These are phyloP conservation scores for Chytridium lagenaria DNA, from an alignment of 371 early-diverging fungal species.

Conservation along the genomic window DNA sequence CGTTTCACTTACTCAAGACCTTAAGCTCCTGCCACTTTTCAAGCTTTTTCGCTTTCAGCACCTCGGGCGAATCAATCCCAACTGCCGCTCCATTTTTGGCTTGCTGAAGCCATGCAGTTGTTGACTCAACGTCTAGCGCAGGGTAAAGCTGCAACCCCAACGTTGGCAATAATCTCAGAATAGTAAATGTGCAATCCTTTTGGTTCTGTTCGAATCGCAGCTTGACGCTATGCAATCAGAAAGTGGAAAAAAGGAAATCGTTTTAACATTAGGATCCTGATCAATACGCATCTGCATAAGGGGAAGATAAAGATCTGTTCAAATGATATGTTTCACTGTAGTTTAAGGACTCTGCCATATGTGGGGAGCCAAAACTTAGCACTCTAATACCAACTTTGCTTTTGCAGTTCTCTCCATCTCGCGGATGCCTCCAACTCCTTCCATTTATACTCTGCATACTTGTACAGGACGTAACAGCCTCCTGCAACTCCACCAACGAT, in stretches of 20 bases:
- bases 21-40: conserved; percentile 91
- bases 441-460: conserved; percentile 75
- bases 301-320: too few relatives aligned
- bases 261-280: too few relatives aligned
- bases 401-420: conserved; percentile 69
- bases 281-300: too few relatives aligned
- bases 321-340: too few relatives aligned
- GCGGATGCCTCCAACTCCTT: conserved; percentile 71
- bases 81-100: conserved; percentile 43
- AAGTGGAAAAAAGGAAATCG: too few relatives aligned
- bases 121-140: conserved; percentile 79
- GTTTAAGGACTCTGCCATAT: too few relatives aligned
- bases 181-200: conserved; percentile 86
- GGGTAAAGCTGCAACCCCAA: conserved; percentile 77
- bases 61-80: conserved; percentile 32
- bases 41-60: conserved; percentile 55
- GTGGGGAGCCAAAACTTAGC: too few relatives aligned
- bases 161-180: conserved; percentile 78
- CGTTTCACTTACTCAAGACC: conserved; percentile 64
- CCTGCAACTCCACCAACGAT: conserved; percentile 69
- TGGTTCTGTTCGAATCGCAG: conserved; percentile 93
- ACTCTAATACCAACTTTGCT: conserved; percentile 75
- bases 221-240: conserved; percentile 79
- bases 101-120: conserved; percentile 71
- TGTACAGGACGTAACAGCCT: conserved; percentile 73